Percentiles rank a stretch among this genome's conserved stretches.
Conservation (phyloP, 108 stramenopile genomes). For the Phaeodactylum tricornutum region DNA sequence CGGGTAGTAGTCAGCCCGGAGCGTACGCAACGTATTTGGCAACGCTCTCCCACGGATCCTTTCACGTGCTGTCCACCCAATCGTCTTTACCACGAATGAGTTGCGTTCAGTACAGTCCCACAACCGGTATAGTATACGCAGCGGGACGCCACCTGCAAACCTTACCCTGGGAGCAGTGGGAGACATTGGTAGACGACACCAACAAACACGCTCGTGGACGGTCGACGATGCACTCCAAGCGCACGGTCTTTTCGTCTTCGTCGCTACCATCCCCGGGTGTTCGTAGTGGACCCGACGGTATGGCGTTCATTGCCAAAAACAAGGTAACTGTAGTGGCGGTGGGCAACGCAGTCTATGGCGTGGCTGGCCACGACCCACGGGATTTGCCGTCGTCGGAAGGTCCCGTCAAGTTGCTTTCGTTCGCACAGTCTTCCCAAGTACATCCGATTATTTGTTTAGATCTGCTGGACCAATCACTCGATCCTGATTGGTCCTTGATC, state of each 20-base stretch:
- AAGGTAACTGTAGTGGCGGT: slow-evolving; percentile 63
- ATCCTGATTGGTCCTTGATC: slow-evolving; percentile 34
- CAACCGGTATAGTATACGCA: slow-evolving; percentile 57
- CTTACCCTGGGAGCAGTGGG: neutral
- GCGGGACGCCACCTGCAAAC: slow-evolving; percentile 33
- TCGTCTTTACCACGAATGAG: slow-evolving; percentile 41
- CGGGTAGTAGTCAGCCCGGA: slow-evolving; percentile 21
- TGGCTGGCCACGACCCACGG: slow-evolving; percentile 34
- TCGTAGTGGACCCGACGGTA: slow-evolving; percentile 51
- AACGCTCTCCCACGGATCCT: slow-evolving; percentile 49
- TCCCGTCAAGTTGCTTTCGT: slow-evolving; percentile 40
- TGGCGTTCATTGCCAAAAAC: slow-evolving; percentile 47
- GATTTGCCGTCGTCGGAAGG: slow-evolving; percentile 7
- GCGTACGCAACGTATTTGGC: slow-evolving; percentile 52
- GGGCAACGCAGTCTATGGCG: slow-evolving; percentile 61
- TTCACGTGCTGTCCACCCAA: slow-evolving; percentile 28
- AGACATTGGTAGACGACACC: neutral
- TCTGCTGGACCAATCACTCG: slow-evolving; percentile 24
- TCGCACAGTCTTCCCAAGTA: slow-evolving; percentile 67
- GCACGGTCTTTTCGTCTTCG: slow-evolving; percentile 12
- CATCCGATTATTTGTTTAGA: slow-evolving; percentile 68
- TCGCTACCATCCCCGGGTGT: slow-evolving; percentile 49
- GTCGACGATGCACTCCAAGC: neutral
- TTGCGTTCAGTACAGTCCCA: slow-evolving; percentile 49
- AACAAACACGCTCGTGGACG: neutral